Conservation (phyloP, 2,329 filamentous ascomycete species). For the Triangularia setosa region DNA sequence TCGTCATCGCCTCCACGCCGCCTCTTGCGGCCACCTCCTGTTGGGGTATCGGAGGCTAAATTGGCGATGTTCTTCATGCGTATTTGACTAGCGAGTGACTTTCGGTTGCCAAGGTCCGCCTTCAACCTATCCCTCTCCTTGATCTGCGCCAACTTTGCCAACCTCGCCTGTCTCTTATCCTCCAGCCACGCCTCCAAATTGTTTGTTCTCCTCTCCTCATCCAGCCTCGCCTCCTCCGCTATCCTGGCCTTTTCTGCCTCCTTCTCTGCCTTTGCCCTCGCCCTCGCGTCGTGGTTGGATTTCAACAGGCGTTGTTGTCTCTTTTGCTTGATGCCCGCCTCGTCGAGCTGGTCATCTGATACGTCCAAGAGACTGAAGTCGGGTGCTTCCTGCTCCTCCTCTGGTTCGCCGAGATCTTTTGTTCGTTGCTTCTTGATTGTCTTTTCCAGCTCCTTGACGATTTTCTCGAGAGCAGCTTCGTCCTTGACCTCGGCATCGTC, state of each 20-base stretch:
- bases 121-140: conserved; percentile 92
- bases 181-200: conserved; percentile 84
- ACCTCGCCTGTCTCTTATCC: conserved; percentile 72
- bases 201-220: conserved; percentile 77
- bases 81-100: conserved; percentile 92
- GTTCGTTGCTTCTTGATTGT: conserved; percentile 85
- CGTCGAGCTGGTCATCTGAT: conserved; percentile 88
- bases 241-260: conserved; percentile 82
- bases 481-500: conserved; percentile 92
- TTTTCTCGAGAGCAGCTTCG: conserved; percentile 77
- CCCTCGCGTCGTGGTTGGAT: conserved; percentile 87
- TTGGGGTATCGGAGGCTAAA: conserved; percentile 82
- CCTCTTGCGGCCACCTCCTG: conserved; percentile 55
- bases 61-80: conserved; percentile 98
- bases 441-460: conserved; percentile 85
- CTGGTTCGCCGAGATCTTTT: conserved; percentile 81
- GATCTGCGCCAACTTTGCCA: conserved; percentile 71
- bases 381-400: conserved; percentile 76
- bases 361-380: conserved; percentile 85
- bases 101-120: conserved; percentile 91
- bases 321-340: conserved; percentile 87
- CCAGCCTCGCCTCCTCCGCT: conserved; percentile 77
- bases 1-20: conserved; percentile 88
- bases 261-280: conserved; percentile 93
- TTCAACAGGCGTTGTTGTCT: conserved; percentile 89